Evolutionary conservation across 305 asterid species (phyloP), one percentile per base, ranked within the genome.

Genomic region (Rubia occidens): DNA sequence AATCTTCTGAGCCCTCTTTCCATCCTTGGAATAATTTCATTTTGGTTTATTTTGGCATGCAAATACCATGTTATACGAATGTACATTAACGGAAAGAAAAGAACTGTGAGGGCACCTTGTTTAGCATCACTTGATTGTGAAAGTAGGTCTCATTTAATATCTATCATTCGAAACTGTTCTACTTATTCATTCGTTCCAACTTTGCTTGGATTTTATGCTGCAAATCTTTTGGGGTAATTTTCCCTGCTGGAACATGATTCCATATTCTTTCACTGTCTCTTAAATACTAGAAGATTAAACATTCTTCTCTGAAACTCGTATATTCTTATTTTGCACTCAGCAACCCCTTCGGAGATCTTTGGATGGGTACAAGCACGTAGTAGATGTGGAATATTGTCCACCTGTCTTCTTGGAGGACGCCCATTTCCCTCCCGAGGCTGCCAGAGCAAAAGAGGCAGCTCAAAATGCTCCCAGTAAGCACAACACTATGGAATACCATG

Each of bases 321-420:
- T 47, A 51, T 51, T 51, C 74, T 68, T 15, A 44, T 37, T 10
- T 71, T 60, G 68, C 60, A 45, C 53, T 11, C 78, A 71, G 84
- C 87, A 92, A 95, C 95, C 91, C 69, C 78, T 94, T 66, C 74
- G 37, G 69, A 85, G 77, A 60, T 90, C 97, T 68, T 67, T 94
- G 86, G 97, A 88, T 76, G 97, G 98, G 69, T 94, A 94, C 73
- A 78, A 89, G 71, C 98, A 94, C 72, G 81, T 93, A 15, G 96
- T 90, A 8, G 85, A 85, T 21, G 88, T 89, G 73, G 90, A 82
- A 76, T 75, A 87, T 69, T 88, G 92, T 71, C 97, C 86, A 11
- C 92, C 97, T 26, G 85, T 78, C 74, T 77, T 81, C 64, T 82
- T 90, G 3, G 87, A 85, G 78, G 80, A 80, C 13, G 87, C 97